phyloP scores from a whole-genome alignment of 1,139 yeast genomes.

The Sugiyamaella xylanicola region DNA sequence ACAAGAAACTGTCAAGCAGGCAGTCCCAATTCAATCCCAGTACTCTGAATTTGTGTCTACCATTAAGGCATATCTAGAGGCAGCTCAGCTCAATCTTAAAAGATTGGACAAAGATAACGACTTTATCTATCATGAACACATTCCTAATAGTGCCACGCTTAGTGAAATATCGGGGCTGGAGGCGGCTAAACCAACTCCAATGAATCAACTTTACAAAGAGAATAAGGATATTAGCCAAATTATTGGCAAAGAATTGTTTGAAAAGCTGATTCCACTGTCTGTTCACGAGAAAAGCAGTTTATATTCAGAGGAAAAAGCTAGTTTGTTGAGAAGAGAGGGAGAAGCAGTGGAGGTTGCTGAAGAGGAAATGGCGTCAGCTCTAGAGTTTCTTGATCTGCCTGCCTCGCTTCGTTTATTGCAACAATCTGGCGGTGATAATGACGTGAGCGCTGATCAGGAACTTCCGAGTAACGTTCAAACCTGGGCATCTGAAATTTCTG shows the following conservation, averaged over 20 bases:
- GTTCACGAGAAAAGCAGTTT: slow-evolving; percentile 85
- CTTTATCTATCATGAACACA: slow-evolving; percentile 75
- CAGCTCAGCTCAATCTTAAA: slow-evolving; percentile 49
- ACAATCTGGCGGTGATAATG: slow-evolving; percentile 36
- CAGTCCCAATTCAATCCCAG: slow-evolving; percentile 19
- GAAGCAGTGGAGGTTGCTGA: slow-evolving; percentile 79
- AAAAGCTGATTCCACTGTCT: slow-evolving; percentile 78
- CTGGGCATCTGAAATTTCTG: slow-evolving; percentile 41
- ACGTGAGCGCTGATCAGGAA: slow-evolving; percentile 23
- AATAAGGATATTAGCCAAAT: slow-evolving; percentile 53
- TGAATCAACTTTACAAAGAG: slow-evolving; percentile 55
- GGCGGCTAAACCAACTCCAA: slow-evolving; percentile 67
- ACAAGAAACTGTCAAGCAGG: slow-evolving; percentile 33
- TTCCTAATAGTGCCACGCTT: slow-evolving; percentile 63
- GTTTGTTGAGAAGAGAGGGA: slow-evolving; percentile 68
- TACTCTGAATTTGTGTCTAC: slow-evolving; percentile 26
- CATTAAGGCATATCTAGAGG: slow-evolving; percentile 34
- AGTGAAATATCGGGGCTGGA: slow-evolving; percentile 71
- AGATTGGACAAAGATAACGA: slow-evolving; percentile 80
- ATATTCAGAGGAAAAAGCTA: slow-evolving; percentile 89
- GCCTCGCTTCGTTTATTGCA: slow-evolving; percentile 60
- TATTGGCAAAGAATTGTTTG: slow-evolving; percentile 60
- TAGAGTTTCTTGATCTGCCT: slow-evolving; percentile 80
- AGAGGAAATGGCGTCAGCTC: slow-evolving; percentile 73
- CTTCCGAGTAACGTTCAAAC: slow-evolving; percentile 37